These are phyloP conservation scores for Myrica gale DNA, from an alignment of 306 rosid genomes.

Conservation along the genomic window DNA sequence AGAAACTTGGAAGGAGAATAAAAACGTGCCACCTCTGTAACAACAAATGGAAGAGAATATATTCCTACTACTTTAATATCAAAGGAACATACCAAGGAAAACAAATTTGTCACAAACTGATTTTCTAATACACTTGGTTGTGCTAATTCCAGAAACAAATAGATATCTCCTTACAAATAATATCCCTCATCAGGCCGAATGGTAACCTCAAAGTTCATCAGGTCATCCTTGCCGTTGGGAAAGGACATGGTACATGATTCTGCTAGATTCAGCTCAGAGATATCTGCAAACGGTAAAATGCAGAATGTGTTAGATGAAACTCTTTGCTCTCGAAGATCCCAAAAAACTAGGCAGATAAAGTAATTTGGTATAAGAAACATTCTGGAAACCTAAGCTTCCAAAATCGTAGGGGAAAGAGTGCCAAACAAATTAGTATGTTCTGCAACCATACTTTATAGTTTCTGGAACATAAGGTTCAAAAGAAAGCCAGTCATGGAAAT, in stretches of 20 bases:
- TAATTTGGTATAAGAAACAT: background rate
- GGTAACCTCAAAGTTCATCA: conserved; percentile 91
- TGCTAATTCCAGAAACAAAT: conserved; percentile 18
- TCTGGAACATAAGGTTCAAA: background rate
- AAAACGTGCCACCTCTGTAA: conserved; percentile 75
- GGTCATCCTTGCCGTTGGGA: conserved; percentile 94
- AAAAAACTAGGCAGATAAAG: conserved; percentile 1
- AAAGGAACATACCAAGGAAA: conserved; percentile 3
- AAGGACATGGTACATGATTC: conserved; percentile 71
- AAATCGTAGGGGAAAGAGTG: background rate
- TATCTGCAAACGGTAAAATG: conserved; percentile 59
- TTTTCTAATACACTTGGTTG: conserved; percentile 8
- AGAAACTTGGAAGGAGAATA: conserved; percentile 74
- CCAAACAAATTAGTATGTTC: background rate
- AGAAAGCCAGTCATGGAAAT: background rate
- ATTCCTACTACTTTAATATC: background rate
- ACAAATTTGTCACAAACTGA: background rate
- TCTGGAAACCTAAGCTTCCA: conserved; percentile 10
- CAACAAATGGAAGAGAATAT: conserved; percentile 26
- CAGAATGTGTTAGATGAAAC: conserved; percentile 19
- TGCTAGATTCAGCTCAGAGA: conserved; percentile 88
- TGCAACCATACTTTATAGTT: background rate
- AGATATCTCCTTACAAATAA: conserved; percentile 55
- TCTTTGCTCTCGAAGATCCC: conserved; percentile 5
- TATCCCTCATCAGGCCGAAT: conserved; percentile 95